These are phyloP conservation scores for Incumbomyces lentus DNA, from an alignment of 2,329 filamentous ascomycete species.

Conservation along the genomic window DNA sequence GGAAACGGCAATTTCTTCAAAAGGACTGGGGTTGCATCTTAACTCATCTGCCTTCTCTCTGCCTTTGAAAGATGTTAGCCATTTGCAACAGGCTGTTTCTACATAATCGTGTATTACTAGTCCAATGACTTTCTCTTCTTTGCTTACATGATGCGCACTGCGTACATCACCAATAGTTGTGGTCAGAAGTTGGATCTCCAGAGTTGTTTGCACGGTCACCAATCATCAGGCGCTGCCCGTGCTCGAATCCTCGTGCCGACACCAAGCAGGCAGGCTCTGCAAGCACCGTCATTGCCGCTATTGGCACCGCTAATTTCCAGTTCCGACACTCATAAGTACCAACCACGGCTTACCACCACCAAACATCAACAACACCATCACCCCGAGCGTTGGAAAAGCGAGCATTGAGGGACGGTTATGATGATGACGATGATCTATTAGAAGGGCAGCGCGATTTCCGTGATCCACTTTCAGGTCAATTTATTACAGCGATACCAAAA, in stretches of 20 bases:
- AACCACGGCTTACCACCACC: slow-evolving; percentile 16
- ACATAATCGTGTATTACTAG: neutral
- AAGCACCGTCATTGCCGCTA: neutral
- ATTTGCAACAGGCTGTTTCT: neutral
- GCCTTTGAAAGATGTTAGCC: neutral
- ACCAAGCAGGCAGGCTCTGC: slow-evolving; percentile 2
- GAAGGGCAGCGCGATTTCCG: neutral
- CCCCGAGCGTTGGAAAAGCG: slow-evolving; percentile 30
- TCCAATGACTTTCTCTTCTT: neutral
- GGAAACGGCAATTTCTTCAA: too few species aligned
- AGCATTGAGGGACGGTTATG: slow-evolving; percentile 17
- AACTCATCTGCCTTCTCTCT: too few species aligned
- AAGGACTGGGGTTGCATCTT: too few species aligned
- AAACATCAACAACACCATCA: slow-evolving; percentile 22
- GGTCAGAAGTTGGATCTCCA: neutral
- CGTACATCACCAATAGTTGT: neutral
- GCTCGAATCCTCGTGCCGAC: too few species aligned
- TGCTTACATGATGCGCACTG: neutral
- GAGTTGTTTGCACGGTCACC: neutral
- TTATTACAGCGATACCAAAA: neutral
- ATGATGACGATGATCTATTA: neutral
- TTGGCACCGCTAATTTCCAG: slow-evolving; percentile 8
- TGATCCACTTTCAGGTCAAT: too few species aligned
- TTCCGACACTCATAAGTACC: slow-evolving; percentile 3
- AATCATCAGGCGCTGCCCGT: neutral